Base-by-base conservation (phyloP, 2,329 filamentous ascomycete genomes). In the Pyrenophora graminea region DNA sequence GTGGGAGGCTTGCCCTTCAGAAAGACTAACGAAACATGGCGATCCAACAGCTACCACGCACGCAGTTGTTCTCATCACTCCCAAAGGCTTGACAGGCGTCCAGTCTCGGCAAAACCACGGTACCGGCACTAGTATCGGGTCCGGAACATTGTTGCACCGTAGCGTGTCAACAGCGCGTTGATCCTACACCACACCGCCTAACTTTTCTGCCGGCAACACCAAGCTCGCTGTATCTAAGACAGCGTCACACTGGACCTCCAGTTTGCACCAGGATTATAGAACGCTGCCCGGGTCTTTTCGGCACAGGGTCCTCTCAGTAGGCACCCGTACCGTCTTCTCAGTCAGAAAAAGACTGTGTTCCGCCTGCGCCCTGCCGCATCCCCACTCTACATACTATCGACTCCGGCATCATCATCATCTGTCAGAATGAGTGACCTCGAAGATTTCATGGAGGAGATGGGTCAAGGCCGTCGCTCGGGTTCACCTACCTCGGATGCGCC, bases 1-100 rank as follows among this genome's bases (percentile, higher is more conserved):
- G 54, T 58, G 51, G 56, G 64, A 58, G 60, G 62, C 66, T 56
- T 60, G 59, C 61, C 62, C 65, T 66, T 61, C 60, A 57, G 63
- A 58, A 58, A 64, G 56, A 67, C 65, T 67, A 62, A 67, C 66
- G 55, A 62, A 55, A 49, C 57, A 56, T 57, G 52, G 45, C 48
- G 51, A 55, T 58, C 47, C 52, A 51, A 58, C 60, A 64, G 63
- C 62, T 41, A 55, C 48, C 48, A 42, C 50, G 19, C 49, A 51
- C 15, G 15, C 15, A 58, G 43, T 45, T 54, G 39, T 42, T 48
- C 39, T 55, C 52, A 53, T 36, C 56, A 31, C 50, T 50, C 52
- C 17, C 40, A 52, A 45, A 40, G 40, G 21, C 47, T 48, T 51
- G 48, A 52, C 8, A 17, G 37, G 39, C 45, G 45, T 37, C 33